Evolutionary conservation across 2,329 filamentous ascomycete species (phyloP).

Genomic region (Falciphora oryzae): DNA sequence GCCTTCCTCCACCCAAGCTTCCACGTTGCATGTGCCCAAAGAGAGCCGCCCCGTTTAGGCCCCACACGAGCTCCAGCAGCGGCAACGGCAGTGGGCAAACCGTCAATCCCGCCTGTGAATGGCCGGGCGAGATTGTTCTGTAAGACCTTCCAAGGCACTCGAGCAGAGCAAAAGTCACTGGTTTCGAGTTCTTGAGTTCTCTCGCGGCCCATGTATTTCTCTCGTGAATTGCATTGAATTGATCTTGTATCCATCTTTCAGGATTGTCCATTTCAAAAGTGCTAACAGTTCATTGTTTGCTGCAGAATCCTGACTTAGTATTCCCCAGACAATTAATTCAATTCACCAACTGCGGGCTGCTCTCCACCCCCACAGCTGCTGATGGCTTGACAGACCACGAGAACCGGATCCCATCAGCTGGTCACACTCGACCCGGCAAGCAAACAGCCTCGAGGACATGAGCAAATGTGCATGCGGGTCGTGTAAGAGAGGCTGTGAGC

Average conservation of each 20-base stretch:
- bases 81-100: background rate
- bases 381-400: background rate
- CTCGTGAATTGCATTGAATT: no score
- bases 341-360: background rate
- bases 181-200: no score
- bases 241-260: no score
- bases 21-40: background rate
- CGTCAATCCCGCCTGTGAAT: background rate
- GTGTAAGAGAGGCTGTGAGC: background rate
- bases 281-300: no score
- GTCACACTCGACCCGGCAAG: background rate
- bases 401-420: background rate
- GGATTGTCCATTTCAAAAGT: no score
- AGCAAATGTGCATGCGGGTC: background rate
- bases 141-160: no score
- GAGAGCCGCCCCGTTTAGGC: background rate
- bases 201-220: no score
- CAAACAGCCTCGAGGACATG: background rate
- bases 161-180: no score
- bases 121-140: no score
- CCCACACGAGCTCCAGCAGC: background rate
- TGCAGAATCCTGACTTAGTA: no score
- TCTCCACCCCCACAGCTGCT: background rate
- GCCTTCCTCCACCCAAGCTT: background rate
- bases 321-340: no score